Conservation (phyloP, 257 asterid genomes). For the Gardenia jasminoides region DNA sequence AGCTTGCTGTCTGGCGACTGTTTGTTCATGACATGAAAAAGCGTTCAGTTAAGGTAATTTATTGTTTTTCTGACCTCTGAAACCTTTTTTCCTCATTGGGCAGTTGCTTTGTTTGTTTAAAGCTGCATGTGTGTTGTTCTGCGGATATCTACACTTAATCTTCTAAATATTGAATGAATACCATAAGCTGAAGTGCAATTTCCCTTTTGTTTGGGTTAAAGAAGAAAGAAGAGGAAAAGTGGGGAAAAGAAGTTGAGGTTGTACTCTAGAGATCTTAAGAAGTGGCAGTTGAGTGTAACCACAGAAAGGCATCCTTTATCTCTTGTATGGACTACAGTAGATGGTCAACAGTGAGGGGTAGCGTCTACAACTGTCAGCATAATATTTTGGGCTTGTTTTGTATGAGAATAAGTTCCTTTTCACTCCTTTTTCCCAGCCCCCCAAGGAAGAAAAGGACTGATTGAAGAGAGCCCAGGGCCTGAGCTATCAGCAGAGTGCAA, state of each 20-base stretch:
- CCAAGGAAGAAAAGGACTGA: too few species aligned
- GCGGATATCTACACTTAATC: too few species aligned
- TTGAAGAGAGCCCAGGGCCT: neutral
- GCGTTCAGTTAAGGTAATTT: conserved; percentile 76
- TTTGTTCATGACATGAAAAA: conserved; percentile 71
- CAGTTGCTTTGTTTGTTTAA: neutral
- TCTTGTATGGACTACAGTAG: neutral
- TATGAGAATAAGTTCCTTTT: neutral
- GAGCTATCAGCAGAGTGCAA: neutral
- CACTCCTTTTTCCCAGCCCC: neutral
- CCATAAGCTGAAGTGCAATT: neutral
- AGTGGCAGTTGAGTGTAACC: neutral
- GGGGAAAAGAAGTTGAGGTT: neutral
- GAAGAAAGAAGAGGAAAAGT: too few species aligned
- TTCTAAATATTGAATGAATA: neutral
- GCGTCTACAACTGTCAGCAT: neutral
- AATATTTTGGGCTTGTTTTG: neutral
- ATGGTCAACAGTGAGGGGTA: neutral
- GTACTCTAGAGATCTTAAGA: neutral
- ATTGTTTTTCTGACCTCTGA: neutral
- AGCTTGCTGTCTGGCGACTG: conserved; percentile 71
- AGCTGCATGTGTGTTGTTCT: neutral
- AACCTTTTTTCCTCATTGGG: neutral
- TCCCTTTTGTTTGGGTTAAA: neutral
- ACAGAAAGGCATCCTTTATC: neutral